Base-by-base conservation (phyloP, 495 filamentous ascomycete species). In the Amphirosellinia nigrospora region DNA sequence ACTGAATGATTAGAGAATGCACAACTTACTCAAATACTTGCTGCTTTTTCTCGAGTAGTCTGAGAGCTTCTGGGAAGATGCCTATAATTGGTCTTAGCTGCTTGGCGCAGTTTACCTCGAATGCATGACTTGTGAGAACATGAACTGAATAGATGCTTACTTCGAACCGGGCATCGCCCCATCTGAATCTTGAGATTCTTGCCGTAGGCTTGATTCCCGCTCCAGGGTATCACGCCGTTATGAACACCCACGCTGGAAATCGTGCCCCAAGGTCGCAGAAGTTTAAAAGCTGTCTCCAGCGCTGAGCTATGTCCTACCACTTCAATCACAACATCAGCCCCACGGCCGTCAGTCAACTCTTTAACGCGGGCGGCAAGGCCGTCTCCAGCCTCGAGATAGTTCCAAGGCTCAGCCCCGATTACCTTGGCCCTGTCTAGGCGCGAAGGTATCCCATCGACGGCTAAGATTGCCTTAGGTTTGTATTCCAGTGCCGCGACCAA, bases 131-230 rank as follows among this genome's bases (percentile, higher is more conserved):
- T 50, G 41, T 56, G 5, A 36, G 8, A 26, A 23, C 4, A 36
- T 13, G 28, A 23, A n/a, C 28, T 11, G 28, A 10, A 16, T 8
- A 3, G 10, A 7, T 41, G 36, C 67, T 63, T 41, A 69, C 89
- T 91, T 64, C 93, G 82, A 10, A 98, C 94, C 4, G 94, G 94
- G 79, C 94, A 98, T 59, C 94, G 86, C n/a, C 94, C 94, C 89
- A 97, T 96, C 74, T 96, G 92, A 23, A 97, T 78, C 65, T 85
- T 90, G 65, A 97, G 68, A 75, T 97, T 98, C 83, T 97, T 97
- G 46, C 86, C 86, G 78, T 97, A 97, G 15, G 91, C 93, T 75
- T 96, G 86, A 66, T 84, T 87, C 4, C 92, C 93, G 48, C 80
- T 87, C 91, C 94, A 95, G 8, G 67, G 67, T 7, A 69, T 69